These are phyloP conservation scores for Spergularia bocconei DNA, from an alignment of 148 eudicot species.

Conservation along the genomic window DNA sequence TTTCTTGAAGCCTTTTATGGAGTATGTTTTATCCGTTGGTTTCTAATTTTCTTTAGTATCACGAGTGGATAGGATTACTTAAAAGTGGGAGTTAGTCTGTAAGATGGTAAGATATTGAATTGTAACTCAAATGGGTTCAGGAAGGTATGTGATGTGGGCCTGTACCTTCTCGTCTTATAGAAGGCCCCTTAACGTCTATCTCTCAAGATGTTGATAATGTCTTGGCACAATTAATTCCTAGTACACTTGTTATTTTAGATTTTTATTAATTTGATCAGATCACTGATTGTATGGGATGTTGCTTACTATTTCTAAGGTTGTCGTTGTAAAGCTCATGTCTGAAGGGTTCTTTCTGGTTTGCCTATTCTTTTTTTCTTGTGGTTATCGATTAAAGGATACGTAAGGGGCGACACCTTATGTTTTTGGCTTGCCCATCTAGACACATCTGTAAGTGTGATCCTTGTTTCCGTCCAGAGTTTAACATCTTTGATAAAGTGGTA, in stretches of 20 bases:
- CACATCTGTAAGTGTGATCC: not conserved
- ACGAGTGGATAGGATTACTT: not conserved
- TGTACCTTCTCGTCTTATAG: too few relatives aligned
- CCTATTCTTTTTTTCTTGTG: too few relatives aligned
- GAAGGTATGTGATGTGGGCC: too few relatives aligned
- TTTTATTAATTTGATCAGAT: not conserved
- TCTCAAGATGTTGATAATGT: not conserved
- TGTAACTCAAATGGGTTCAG: too few relatives aligned
- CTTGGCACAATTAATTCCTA: not conserved
- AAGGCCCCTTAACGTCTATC: not conserved
- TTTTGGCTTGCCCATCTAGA: not conserved
- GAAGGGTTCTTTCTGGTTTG: too few relatives aligned
- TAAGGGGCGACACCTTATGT: too few relatives aligned
- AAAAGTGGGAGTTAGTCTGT: not conserved
- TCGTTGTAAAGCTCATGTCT: not conserved
- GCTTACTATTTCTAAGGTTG: not conserved
- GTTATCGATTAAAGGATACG: too few relatives aligned
- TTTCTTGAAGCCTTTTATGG: not conserved
- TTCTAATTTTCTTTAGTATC: not conserved
- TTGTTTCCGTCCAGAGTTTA: not conserved
- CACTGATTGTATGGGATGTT: not conserved
- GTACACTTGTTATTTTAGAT: not conserved
- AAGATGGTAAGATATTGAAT: too few relatives aligned
- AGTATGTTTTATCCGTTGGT: not conserved
- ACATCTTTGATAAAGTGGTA: not conserved